Evolutionary conservation across 805 yeast species (phyloP).

Genomic region (Tanozyma kutaoensis): DNA sequence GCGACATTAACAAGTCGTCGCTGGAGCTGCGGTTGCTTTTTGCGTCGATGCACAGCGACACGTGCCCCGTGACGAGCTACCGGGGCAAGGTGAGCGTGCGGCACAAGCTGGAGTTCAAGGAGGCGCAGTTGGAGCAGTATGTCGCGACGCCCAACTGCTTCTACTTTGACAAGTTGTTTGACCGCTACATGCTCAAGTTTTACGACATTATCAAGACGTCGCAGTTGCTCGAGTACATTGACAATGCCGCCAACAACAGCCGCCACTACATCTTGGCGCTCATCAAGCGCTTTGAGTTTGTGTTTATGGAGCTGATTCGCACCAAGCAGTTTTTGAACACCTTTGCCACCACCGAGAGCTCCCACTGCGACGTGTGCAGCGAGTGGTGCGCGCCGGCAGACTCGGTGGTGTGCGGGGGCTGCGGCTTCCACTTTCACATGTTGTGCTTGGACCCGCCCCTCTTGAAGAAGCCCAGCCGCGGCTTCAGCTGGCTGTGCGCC

Average conservation of each 20-base stretch:
- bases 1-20: constrained; percentile 61
- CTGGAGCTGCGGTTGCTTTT: constrained; percentile 63
- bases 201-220: constrained; percentile 64
- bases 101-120: constrained; percentile 54
- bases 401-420: constrained; percentile 69
- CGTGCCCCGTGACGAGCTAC: constrained; percentile 61
- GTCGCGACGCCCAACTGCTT: constrained; percentile 53
- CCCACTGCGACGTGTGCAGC: constrained; percentile 58
- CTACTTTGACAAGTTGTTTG: constrained; percentile 78
- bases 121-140: constrained; percentile 33
- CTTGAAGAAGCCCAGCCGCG: constrained; percentile 65
- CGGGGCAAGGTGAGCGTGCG: constrained; percentile 66
- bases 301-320: constrained; percentile 60
- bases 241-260: constrained; percentile 35
- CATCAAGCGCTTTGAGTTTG: constrained; percentile 53
- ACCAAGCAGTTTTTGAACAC: constrained; percentile 48
- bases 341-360: constrained; percentile 36
- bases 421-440: constrained; percentile 62
- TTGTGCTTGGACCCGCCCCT: constrained; percentile 80
- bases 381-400: constrained; percentile 67
- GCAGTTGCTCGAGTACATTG: constrained; percentile 23
- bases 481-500: constrained; percentile 87
- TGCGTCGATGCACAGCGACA: constrained; percentile 78
- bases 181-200: constrained; percentile 70
- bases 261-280: constrained; percentile 47